Evolutionary conservation across 352 stramenopile genomes (phyloP), one percentile per base, ranked within the genome.

Genomic region (Globisporangium abappressorium): DNA sequence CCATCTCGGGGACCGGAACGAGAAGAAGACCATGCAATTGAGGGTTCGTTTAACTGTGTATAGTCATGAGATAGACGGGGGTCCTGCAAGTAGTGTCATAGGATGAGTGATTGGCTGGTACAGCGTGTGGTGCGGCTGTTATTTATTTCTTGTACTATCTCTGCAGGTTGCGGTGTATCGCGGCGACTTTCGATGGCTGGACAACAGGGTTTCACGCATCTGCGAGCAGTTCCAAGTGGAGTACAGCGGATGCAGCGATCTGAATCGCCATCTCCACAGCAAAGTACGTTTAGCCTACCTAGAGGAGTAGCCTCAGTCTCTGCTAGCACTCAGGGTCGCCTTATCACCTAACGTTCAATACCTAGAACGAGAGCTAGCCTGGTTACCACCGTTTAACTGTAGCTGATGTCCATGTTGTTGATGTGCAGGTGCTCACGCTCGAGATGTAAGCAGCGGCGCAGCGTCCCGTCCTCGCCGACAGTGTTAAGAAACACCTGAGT

Each of bases 191-290:
- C 49, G 4, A 28, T 30, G 49, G 49, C 20, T 56, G 0, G 49
- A 33, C 26, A 22, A 20, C 2, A 11, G 49, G 18, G 11, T 57
- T 3, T 7, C 22, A 22, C 49, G 49, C 3, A 22, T 57, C 11
- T 57, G 49, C n/a, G n/a, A 57, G 49, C 22, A 57, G 22, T 33
- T 57, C 49, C 14, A 26, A 33, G n/a, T 57, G n/a, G 49, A 57
- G n/a, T 33, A 57, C 49, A 11, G n/a, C 22, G 49, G 49, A 24
- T 57, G 49, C 22, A 57, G 49, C n/a, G 4, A 28, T 33, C n/a
- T 57, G 49, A 26, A 22, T 8, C 22, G 15, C 12, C 11, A 7
- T 11, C 49, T 57, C 49, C 49, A 28, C 11, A 3, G 33, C 15
- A 57, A 57, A 28, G 49, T 57, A 18, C 22, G 11, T 55, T 0